phyloP scores from a whole-genome alignment of 306 rosid genomes.

The Acacia confusa region DNA sequence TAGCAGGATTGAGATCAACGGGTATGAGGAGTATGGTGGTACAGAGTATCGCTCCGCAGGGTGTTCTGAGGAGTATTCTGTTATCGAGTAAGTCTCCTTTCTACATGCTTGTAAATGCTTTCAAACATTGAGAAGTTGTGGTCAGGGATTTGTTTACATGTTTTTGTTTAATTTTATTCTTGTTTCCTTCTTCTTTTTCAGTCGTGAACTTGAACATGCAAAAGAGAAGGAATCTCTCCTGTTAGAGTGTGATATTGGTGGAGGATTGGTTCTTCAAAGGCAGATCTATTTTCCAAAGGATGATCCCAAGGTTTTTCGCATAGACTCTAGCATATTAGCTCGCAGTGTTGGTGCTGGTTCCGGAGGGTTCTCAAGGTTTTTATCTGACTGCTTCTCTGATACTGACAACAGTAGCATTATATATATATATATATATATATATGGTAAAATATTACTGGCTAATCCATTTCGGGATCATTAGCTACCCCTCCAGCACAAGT shows the following conservation, averaged over 20 bases:
- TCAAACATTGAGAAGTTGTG: background rate
- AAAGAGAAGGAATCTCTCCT: conserved; percentile 69
- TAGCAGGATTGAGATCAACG: conserved; percentile 73
- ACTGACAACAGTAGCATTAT: conserved; percentile 10
- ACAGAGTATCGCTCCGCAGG: conserved; percentile 91
- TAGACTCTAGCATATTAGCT: conserved; percentile 79
- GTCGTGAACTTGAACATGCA: conserved; percentile 65
- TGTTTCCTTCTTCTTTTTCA: conserved; percentile 34
- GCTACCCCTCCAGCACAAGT: too few relatives aligned
- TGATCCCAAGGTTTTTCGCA: conserved; percentile 43
- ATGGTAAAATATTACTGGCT: background rate
- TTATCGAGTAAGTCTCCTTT: conserved; percentile 60
- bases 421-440: background rate
- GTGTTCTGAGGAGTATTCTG: conserved; percentile 81
- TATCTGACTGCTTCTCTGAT: conserved; percentile 21
- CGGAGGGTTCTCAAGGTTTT: conserved; percentile 93
- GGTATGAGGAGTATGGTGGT: conserved; percentile 93
- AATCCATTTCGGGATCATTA: too few relatives aligned
- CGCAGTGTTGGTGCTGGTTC: conserved; percentile 90
- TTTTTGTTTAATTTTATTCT: conserved; percentile 11
- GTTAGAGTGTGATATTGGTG: conserved; percentile 88
- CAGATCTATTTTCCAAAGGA: conserved; percentile 59
- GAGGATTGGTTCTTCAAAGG: conserved; percentile 79
- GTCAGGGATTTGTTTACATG: background rate
- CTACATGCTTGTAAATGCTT: conserved; percentile 1